Conservation (phyloP, 345 rosid genomes). For the Hevea brasiliensis region DNA sequence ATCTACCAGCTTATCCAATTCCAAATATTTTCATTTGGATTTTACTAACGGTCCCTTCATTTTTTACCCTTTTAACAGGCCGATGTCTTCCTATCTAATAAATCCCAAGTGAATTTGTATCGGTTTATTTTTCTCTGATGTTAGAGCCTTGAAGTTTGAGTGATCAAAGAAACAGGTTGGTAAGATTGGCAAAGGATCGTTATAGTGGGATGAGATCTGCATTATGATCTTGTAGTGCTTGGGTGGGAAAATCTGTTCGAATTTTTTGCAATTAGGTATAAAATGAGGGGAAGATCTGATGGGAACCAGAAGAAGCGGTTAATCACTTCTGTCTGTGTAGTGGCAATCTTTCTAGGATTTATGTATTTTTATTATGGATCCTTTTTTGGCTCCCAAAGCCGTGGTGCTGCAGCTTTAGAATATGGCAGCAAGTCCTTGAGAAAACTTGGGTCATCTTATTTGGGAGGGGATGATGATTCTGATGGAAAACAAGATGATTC, state of each 20-base stretch:
- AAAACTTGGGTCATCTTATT: slow-evolving; percentile 75
- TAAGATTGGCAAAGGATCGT: slow-evolving; percentile 2
- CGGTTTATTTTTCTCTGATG: neutral
- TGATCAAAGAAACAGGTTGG: neutral
- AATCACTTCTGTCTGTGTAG: slow-evolving; percentile 49
- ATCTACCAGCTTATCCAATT: neutral
- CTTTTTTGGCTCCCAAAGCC: slow-evolving; percentile 58
- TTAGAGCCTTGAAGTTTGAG: neutral
- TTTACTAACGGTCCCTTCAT: neutral
- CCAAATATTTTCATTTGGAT: neutral
- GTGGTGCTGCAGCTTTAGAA: slow-evolving; percentile 70
- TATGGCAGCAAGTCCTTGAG: slow-evolving; percentile 68
- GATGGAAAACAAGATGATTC: slow-evolving; percentile 64
- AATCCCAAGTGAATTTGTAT: neutral
- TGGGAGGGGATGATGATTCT: slow-evolving; percentile 78
- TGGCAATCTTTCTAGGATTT: slow-evolving; percentile 63
- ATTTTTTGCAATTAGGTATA: slow-evolving; percentile 23
- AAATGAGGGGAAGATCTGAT: slow-evolving; percentile 91
- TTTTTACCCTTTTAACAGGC: neutral
- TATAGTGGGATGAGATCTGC: slow-evolving; percentile 27
- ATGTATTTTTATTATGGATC: slow-evolving; percentile 71
- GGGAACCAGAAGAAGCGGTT: slow-evolving; percentile 85
- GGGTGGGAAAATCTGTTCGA: slow-evolving; percentile 22
- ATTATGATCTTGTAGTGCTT: slow-evolving; percentile 24
- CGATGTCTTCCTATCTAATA: neutral